Conservation (phyloP, 148 eudicot species). For the Fagopyrum tataricum region DNA sequence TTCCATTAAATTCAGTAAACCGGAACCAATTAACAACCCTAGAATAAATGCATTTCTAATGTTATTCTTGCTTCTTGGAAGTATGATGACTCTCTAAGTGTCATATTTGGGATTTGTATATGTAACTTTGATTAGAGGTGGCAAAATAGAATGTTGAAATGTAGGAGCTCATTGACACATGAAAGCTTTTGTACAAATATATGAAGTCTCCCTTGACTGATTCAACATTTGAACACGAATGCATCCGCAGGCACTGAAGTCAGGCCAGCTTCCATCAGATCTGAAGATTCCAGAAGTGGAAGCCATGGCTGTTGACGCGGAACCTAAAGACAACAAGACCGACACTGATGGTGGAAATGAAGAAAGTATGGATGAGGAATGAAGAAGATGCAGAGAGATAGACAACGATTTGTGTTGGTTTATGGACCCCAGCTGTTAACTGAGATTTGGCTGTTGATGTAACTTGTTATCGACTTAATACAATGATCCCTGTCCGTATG, state of each 20-base stretch:
- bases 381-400: background rate
- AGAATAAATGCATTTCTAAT: background rate
- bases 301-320: constrained; percentile 21
- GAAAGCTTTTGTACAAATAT: too few relatives aligned
- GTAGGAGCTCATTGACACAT: background rate
- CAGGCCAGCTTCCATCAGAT: constrained; percentile 91
- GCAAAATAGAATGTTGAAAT: background rate
- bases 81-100: background rate
- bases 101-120: background rate
- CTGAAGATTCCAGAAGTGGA: constrained; percentile 42
- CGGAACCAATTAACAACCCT: too few relatives aligned
- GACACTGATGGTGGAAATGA: constrained; percentile 42
- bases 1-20: too few relatives aligned
- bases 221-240: background rate
- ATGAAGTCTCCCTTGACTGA: background rate
- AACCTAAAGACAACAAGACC: constrained; percentile 45
- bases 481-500: background rate
- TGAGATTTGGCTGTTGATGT: background rate
- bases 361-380: constrained; percentile 10
- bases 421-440: background rate
- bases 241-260: constrained; percentile 49
- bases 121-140: background rate
- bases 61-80: background rate
- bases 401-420: background rate
- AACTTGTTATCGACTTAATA: background rate